phyloP scores from a whole-genome alignment of 2,329 filamentous ascomycete species.

The Talaromyces marneffei region DNA sequence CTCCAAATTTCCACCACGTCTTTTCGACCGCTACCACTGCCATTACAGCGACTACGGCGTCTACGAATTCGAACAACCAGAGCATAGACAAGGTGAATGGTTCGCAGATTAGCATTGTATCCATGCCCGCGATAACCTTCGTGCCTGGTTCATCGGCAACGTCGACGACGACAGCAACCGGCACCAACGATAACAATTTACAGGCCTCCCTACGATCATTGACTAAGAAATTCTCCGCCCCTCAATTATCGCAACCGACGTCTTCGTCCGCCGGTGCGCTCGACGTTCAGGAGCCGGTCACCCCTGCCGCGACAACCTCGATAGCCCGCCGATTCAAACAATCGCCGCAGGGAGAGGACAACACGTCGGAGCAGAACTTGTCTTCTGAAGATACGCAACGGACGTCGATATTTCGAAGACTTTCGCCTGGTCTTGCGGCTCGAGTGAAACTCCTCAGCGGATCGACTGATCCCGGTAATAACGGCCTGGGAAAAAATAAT shows the following conservation, averaged over 20 bases:
- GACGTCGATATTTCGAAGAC: constrained; percentile 36
- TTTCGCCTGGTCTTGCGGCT: constrained; percentile 39
- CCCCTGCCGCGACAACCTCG: constrained; percentile 19
- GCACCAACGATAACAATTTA: not conserved
- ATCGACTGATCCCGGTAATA: constrained; percentile 22
- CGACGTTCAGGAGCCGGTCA: constrained; percentile 18
- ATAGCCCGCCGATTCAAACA: constrained; percentile 21
- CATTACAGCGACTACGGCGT: not conserved
- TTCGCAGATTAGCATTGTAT: constrained; percentile 18
- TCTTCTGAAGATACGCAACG: constrained; percentile 24
- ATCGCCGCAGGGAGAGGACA: constrained; percentile 22
- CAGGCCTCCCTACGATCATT: constrained; percentile 11
- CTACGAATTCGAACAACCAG: not conserved
- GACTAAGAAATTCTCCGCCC: constrained; percentile 19
- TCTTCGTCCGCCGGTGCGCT: not conserved
- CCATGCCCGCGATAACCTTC: constrained; percentile 36
- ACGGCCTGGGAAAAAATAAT: constrained; percentile 8
- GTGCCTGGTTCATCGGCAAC: constrained; percentile 25
- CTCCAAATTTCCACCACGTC: not conserved
- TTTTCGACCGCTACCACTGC: constrained; percentile 19
- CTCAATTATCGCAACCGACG: constrained; percentile 21
- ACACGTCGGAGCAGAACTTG: constrained; percentile 13
- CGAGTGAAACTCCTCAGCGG: constrained; percentile 39
- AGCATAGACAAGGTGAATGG: not conserved
- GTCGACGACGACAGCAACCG: constrained; percentile 15